Evolutionary conservation across 73 alveolate species (phyloP), one percentile per base, ranked within the genome.

Genomic region (Paramecium sexaurelia): DNA sequence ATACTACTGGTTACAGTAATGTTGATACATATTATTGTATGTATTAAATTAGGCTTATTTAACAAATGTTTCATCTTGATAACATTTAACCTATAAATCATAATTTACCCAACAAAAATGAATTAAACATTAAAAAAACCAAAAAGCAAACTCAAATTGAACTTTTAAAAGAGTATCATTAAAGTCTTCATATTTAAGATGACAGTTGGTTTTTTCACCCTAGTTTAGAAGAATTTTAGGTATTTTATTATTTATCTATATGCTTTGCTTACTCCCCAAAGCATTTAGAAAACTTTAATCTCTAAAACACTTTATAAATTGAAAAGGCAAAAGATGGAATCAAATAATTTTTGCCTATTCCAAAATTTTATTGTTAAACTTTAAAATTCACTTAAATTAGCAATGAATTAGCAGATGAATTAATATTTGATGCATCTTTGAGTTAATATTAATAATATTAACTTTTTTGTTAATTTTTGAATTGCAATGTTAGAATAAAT

Each of bases 51-150:
- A 71, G 86, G 35, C 35, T 37, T 33, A 71, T 71, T 36, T 20
- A 33, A n/a, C 33, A 71, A 71, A n/a, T 71, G 20, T 17, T 71
- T 20, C 86, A 71, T 71, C 56, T 71, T 36, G 86, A 71, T 20
- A 71, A 71, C 43, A 9, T 27, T 1, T 13, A 33, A 7, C 86
- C 86, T 71, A 45, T 61, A 26, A 19, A n/a, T 61, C 83, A 61
- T 32, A 29, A 41, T 17, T 17, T 51, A 51, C 67, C 10, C 1
- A n/a, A 51, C 6, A 1, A 51, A 3, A n/a, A 1, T 51, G 9
- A 17, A 26, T 17, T 15, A 17, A 19, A 51, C 4, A 6, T 51
- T 3, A 51, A 29, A 13, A 3, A 51, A 0, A 17, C 27, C 5
- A 17, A 51, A 51, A 51, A 51, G 67, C 17, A 51, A 17, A n/a